A percentile compares a stretch with the other conserved stretches of the same genome.
phyloP scores from a whole-genome alignment of 164 flowering plant species.

The Dillenia turbinata region DNA sequence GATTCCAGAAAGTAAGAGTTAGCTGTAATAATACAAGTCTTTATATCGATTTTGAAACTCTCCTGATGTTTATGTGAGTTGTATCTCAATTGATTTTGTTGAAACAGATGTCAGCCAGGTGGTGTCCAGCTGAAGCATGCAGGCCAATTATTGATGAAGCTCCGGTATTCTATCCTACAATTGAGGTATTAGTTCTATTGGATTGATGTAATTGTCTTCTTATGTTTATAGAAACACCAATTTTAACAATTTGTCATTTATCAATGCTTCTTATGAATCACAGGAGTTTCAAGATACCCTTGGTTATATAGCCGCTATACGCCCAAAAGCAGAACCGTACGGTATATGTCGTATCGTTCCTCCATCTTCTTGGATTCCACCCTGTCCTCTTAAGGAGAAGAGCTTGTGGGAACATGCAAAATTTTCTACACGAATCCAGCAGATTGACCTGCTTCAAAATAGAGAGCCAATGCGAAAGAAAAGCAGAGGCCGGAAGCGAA shows the following conservation, averaged over 20 bases:
- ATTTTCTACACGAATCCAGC: conserved; percentile 70
- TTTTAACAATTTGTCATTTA: no score
- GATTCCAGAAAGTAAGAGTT: neutral
- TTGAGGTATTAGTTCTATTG: conserved; percentile 41
- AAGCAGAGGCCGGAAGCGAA: conserved; percentile 44
- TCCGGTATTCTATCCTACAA: conserved; percentile 72
- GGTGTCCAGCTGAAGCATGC: conserved; percentile 69
- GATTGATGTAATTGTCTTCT: neutral
- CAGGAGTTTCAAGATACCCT: conserved; percentile 87
- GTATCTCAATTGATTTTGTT: conserved; percentile 4
- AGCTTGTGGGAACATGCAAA: conserved; percentile 51
- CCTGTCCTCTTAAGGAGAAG: conserved; percentile 60
- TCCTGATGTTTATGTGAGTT: no score
- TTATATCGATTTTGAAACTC: no score
- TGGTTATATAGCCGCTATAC: conserved; percentile 62
- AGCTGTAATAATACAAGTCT: neutral
- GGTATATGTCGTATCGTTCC: conserved; percentile 95
- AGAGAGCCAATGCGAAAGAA: conserved; percentile 76
- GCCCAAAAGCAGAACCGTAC: conserved; percentile 54
- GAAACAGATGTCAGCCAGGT: conserved; percentile 54
- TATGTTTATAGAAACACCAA: no score
- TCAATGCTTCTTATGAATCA: no score
- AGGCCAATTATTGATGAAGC: conserved; percentile 75
- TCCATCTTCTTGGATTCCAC: conserved; percentile 81
- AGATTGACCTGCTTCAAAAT: conserved; percentile 81